A percentile compares a stretch with the other conserved stretches of the same genome.
These are phyloP conservation scores for Nothopassalora personata DNA, from an alignment of 2,329 filamentous ascomycete genomes.

Conservation along the genomic window DNA sequence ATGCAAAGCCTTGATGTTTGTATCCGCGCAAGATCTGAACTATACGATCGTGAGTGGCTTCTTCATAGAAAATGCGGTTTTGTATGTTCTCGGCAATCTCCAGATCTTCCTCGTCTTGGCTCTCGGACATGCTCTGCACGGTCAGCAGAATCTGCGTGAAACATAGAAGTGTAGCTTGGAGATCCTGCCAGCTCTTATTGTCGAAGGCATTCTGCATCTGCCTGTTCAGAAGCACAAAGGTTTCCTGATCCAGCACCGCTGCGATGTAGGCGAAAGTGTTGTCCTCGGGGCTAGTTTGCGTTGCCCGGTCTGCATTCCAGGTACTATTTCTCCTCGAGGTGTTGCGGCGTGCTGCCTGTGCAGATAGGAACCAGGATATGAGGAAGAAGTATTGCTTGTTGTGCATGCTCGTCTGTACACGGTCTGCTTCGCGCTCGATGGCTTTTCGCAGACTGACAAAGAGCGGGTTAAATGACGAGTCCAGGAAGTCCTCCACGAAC, in stretches of 20 bases:
- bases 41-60: constrained; percentile 84
- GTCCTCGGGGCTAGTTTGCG: constrained; percentile 44
- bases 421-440: constrained; percentile 81
- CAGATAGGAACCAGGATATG: constrained; percentile 79
- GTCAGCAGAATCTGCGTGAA: constrained; percentile 87
- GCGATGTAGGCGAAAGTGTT: constrained; percentile 84
- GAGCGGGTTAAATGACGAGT: constrained; percentile 86
- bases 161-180: constrained; percentile 84
- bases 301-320: constrained; percentile 36
- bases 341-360: constrained; percentile 65
- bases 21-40: constrained; percentile 76
- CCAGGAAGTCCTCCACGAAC: constrained; percentile 90
- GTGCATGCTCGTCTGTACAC: constrained; percentile 68
- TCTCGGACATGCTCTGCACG: constrained; percentile 85
- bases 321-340: constrained; percentile 41
- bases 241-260: constrained; percentile 87
- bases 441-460: constrained; percentile 82
- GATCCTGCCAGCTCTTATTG: constrained; percentile 78
- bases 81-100: constrained; percentile 98
- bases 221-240: constrained; percentile 81
- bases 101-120: constrained; percentile 82
- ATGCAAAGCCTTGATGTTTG: constrained; percentile 89
- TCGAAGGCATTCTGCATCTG: constrained; percentile 75
- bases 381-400: constrained; percentile 86
- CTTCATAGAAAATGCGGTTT: constrained; percentile 96